Evolutionary conservation across 345 rosid genomes (phyloP).

Genomic region (Sonneratia caseolaris): DNA sequence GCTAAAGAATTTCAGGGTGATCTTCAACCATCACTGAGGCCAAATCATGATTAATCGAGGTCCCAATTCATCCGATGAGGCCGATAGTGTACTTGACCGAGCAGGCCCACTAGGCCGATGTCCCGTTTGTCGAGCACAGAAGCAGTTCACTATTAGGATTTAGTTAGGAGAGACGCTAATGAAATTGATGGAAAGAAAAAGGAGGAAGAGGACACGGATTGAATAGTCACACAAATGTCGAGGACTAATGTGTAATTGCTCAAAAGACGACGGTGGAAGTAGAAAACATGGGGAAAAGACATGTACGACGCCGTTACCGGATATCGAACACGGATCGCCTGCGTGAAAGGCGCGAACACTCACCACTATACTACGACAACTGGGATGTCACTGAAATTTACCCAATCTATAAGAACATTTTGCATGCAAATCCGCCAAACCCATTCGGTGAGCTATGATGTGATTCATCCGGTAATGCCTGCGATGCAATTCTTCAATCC

Average conservation of each 20-base stretch:
- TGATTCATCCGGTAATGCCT: too few relatives aligned
- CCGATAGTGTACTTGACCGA: neutral
- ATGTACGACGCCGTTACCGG: conserved; percentile 59
- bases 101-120: neutral
- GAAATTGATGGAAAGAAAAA: too few relatives aligned
- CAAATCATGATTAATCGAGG: neutral
- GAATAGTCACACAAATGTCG: neutral
- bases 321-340: conserved; percentile 97
- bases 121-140: neutral
- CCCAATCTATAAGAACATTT: too few relatives aligned
- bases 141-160: neutral
- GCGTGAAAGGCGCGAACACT: conserved; percentile 97
- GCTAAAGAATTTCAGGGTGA: neutral
- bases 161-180: neutral
- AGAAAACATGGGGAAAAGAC: neutral
- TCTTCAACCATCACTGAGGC: neutral
- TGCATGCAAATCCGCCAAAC: too few relatives aligned
- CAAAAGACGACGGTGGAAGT: neutral
- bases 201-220: neutral
- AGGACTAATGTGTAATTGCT: neutral
- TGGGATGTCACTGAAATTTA: too few relatives aligned
- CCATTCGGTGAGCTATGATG: too few relatives aligned
- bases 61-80: neutral
- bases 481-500: neutral
- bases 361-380: conserved; percentile 95